These are phyloP conservation scores for Fusarium ramigenum DNA, from an alignment of 2,329 filamentous ascomycete species.

Conservation along the genomic window DNA sequence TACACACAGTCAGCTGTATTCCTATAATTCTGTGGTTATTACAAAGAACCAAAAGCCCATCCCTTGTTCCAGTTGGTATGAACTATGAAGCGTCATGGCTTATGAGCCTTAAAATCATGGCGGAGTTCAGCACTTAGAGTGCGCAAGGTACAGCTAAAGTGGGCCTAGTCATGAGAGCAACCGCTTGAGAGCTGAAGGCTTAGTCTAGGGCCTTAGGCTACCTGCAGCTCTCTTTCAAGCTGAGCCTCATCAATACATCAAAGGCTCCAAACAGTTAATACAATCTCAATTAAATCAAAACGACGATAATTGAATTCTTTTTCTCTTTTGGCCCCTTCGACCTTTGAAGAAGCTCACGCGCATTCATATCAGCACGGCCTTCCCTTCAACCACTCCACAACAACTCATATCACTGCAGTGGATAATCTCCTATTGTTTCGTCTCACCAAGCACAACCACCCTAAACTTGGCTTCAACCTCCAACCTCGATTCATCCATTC, in stretches of 20 bases:
- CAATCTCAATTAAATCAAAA: not conserved
- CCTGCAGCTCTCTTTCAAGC: conserved; percentile 17
- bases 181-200: conserved; percentile 8
- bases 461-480: conserved; percentile 9
- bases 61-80: not conserved
- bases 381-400: not conserved
- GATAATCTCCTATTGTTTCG: conserved; percentile 10
- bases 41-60: not conserved
- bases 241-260: not conserved
- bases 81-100: not conserved
- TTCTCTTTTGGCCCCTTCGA: too few relatives aligned
- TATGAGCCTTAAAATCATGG: conserved; percentile 5
- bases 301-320: not conserved
- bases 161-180: conserved; percentile 11
- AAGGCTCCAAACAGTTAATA: not conserved
- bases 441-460: conserved; percentile 4
- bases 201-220: not conserved
- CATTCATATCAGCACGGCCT: conserved; percentile 3
- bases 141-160: not conserved
- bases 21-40: not conserved
- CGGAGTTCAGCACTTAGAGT: not conserved
- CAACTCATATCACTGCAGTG: conserved; percentile 3
- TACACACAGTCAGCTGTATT: too few relatives aligned
- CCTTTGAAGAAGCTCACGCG: not conserved
- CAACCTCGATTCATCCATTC: not conserved